Conservation (phyloP, 306 rosid species). For the Vigna angularis region DNA sequence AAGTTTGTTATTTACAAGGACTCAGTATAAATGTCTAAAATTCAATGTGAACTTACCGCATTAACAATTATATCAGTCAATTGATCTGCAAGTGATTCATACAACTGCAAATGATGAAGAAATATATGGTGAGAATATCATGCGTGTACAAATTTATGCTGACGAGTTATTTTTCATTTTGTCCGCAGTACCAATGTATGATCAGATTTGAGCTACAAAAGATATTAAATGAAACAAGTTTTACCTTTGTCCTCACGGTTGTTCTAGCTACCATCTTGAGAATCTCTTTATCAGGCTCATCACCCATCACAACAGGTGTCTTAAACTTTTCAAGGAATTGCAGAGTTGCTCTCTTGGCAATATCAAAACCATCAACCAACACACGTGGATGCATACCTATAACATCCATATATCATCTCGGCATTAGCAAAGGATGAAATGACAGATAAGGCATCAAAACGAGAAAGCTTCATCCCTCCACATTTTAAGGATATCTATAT, state of each 20-base stretch:
- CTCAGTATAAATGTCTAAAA: constrained; percentile 38
- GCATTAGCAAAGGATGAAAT: neutral
- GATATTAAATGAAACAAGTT: constrained; percentile 1
- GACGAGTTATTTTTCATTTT: constrained; percentile 12
- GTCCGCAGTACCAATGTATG: neutral
- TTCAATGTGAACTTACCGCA: constrained; percentile 65
- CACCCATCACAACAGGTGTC: constrained; percentile 87
- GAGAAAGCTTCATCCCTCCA: neutral
- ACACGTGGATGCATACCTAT: constrained; percentile 99
- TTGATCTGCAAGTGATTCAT: constrained; percentile 90
- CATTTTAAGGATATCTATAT: neutral
- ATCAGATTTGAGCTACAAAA: constrained; percentile 10
- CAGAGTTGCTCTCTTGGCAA: constrained; percentile 90
- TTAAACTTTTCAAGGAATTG: constrained; percentile 89
- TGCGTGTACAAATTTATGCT: neutral
- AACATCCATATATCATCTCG: constrained; percentile 33
- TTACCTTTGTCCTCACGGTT: constrained; percentile 90
- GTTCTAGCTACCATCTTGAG: constrained; percentile 96
- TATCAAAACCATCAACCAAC: constrained; percentile 96
- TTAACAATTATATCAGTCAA: constrained; percentile 84
- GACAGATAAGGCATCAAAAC: neutral
- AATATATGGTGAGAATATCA: constrained; percentile 8
- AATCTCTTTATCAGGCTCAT: constrained; percentile 91
- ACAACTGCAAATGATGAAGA: constrained; percentile 63
- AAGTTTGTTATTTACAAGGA: constrained; percentile 3